Base-by-base conservation (phyloP, 1,284 basidiomycete species). In the Schizophyllum commune region DNA sequence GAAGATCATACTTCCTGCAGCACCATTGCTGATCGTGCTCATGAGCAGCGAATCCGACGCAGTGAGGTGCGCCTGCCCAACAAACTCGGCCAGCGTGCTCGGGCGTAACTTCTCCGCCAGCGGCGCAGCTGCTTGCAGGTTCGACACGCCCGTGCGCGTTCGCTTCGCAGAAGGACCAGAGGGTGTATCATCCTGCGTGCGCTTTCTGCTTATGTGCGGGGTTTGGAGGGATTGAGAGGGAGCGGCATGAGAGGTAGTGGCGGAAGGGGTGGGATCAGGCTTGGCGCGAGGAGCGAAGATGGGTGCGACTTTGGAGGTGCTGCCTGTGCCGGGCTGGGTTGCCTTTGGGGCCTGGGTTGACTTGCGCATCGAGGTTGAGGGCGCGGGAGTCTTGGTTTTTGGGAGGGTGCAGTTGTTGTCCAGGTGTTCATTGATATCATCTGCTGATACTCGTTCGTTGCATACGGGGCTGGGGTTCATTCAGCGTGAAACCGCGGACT, bases 71-170 rank as follows among this genome's bases (percentile, higher is more conserved):
- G 73, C 70, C 67, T 91, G 89, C 8, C 89, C 89, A 55, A 90
- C 76, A 65, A 88, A 87, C 6, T 89, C 84, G 1, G 78, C 78
- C n/a, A 91, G 71, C 7, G 70, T 71, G 20, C 71, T 77, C 0
- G 89, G 89, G 2, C 89, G 77, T 39, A 90, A 76, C 20, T 79
- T 79, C 68, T 91, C 89, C 1, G 89, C 84, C 1, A 91, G 72
- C 0, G 89, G 88, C 5, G 79, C 75, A 21, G 74, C 74, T 11
- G 70, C 67, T 57, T 77, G 70, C 0, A 77, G 60, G 32, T 75
- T 66, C 4, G 53, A 55, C 39, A 47, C 39, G 17, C 13, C 39
- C 39, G 39, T 47, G 39, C 39, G 39, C 39, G 39, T 13, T 11
- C 39, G 39, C 39, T 47, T 47, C 17, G 39, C 39, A 17, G 39